Evolutionary conservation across 257 asterid genomes (phyloP), one percentile per base, ranked within the genome.

Genomic region (Nicotiana otophora): DNA sequence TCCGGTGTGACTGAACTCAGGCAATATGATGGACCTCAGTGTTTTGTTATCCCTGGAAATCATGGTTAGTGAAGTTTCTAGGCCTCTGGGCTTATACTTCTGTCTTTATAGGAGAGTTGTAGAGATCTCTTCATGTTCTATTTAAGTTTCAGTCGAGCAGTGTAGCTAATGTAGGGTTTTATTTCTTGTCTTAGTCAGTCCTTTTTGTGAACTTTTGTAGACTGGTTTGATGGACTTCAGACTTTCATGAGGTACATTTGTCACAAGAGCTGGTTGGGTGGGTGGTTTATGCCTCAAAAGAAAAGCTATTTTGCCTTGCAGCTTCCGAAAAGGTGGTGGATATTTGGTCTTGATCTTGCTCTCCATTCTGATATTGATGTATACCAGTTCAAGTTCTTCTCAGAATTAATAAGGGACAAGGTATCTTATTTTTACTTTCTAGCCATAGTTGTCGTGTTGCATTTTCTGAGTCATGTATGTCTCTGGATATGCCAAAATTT

Each of bases 261-360:
- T 88, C 97, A 93, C 85, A 91, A 91, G 90, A 93, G 97, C 87
- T 93, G 97, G 97, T 82, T 93, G 82, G 97, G 97, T 53, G 97
- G 97, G 75, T 93, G 97, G 97, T 88, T 93, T 87, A 91, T 93
- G 97, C 97, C 97, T 81, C 96, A 93, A 85, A 91, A 89, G 91
- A 93, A 90, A 80, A 93, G 97, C 86, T 93, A 93, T 86, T 93
- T 93, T 54, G 97, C 97, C 83, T 92, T 93, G 82, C 97, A 93
- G 91, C 89, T 93, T 42, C 95, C 97, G 4, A 93, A 91, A 78
- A 89, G 97, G 84, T 93, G 97, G 97, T 93, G 97, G 97, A 86
- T 93, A 83, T 93, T 93, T 85, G 97, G 96, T 80, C 92, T 93
- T 26, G 97, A 93, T 87, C 95, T 87, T 72, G 97, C 97, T 82